Base-by-base conservation (phyloP, 176 grass and related monocot species). In the Pontederia paniculata region DNA sequence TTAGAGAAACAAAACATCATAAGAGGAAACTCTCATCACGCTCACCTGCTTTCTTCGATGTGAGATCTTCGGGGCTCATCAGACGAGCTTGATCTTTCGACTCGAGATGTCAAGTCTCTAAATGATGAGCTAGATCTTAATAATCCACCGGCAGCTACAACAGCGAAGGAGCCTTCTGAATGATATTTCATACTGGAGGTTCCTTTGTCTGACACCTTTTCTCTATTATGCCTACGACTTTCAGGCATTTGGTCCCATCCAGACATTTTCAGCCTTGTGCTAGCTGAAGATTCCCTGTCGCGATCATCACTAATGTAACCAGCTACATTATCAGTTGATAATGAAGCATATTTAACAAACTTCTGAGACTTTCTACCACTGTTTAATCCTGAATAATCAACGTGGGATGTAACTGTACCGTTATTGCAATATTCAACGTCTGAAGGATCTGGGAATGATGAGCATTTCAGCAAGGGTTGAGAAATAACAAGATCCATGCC, bases 201-300 rank as follows among this genome's bases (percentile, higher is more conserved):
- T n/a, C 31, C 49, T 46, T 10, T 41, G 14, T 84, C 77, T 54
- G 59, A 75, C 52, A 72, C 55, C 55, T 54, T 67, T 72, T 60
- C 51, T 42, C 1, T 47, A 47, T 70, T 52, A 53, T 54, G 74
- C 19, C 55, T 72, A 44, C 58, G 56, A 79, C 58, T 68, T 80
- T 89, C 74, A 44, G 86, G 80, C 48, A 79, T 62, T 68, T 42
- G 74, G 74, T 98, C 86, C 86, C 86, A 98, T 64, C 86, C 86
- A 52, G 80, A 83, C 23, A 63, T 52, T 54, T 82, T 98, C 42
- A 55, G 67, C 57, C 65, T 83, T 22, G 55, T 72, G 70, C 51
- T 79, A 66, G 56, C 44, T 51, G 55, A 53, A 73, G 67, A 50
- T 47, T 74, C 86, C 67, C 51, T 74, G 56, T 54, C 50, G 42